Evolutionary conservation across 345 rosid genomes (phyloP), one percentile per base, ranked within the genome.

Genomic region (Aethionema arabicum): DNA sequence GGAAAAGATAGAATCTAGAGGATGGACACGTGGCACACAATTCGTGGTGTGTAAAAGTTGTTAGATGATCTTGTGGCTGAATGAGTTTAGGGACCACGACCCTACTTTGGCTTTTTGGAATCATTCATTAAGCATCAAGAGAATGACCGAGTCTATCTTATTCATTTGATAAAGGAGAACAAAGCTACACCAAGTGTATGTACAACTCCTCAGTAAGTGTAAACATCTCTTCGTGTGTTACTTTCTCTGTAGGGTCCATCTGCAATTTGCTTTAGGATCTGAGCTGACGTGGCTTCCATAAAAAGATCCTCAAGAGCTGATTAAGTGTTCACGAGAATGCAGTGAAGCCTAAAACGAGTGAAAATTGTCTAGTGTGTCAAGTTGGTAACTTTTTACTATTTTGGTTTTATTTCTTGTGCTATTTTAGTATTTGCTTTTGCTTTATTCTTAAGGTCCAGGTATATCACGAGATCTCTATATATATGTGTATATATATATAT

Each of bases 1-100:
- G 58, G 68, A 56, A 47, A 56, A 65, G 67, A 68, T 73, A 65
- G 80, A 77, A 79, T 75, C 84, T 55, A 71, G 11, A 11, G 27
- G 42, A 5, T 0, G 2, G 63, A 57, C 83, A 81, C 85, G 70
- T 83, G 91, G 75, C 70, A 6, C 0, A 1, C 27, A 72, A 3
- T 48, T 77, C 65, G 80, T 76, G 95, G 97, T 44, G 0, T 15
- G 7, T 15, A 30, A 70, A 77, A 73, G 82, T 69, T 7, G 11
- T 56, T 32, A 32, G 59, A 52, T 76, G 61, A 86, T 68, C 85
- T 75, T 73, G 90, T 84, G 91, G 91, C 53, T 76, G 72, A 56
- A 55, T 76, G 56, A 62, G 74, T 48, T 71, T 76, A 68, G 53
- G 63, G 42, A 65, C 83, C 68, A 48, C 64, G 43, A 27, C 15